phyloP scores from a whole-genome alignment of 148 eudicot species.

The Pharnaceum exiguum region DNA sequence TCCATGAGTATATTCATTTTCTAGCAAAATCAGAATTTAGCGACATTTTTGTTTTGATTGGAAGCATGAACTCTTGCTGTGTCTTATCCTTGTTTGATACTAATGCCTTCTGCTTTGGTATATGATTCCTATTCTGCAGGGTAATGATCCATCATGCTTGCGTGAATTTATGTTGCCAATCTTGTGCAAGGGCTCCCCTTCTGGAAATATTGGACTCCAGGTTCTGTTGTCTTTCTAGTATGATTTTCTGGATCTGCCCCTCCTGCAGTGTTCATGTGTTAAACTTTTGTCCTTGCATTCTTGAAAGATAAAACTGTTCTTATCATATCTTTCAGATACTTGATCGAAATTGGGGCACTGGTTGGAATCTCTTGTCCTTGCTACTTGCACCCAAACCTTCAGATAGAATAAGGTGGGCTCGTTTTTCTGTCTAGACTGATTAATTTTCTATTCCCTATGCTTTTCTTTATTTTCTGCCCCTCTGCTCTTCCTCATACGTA shows the following conservation, averaged over 20 bases:
- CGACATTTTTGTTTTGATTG: not conserved
- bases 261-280: not conserved
- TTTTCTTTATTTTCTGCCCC: too few relatives aligned
- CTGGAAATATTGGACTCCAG: constrained; percentile 84
- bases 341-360: constrained; percentile 98
- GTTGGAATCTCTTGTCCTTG: constrained; percentile 83
- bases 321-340: constrained; percentile 55
- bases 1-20: not conserved
- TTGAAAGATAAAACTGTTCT: not conserved
- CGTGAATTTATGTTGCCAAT: constrained; percentile 80
- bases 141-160: constrained; percentile 88
- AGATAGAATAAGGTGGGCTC: constrained; percentile 72
- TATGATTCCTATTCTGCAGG: constrained; percentile 32
- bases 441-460: too few relatives aligned
- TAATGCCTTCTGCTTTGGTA: not conserved
- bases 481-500: too few relatives aligned
- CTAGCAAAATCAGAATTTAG: not conserved
- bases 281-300: not conserved
- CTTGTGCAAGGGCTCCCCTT: constrained; percentile 50
- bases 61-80: not conserved
- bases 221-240: constrained; percentile 23
- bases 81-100: not conserved
- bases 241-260: not conserved
- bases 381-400: constrained; percentile 83
- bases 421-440: too few relatives aligned